Evolutionary conservation across 208 protist genomes (phyloP).

Genomic region (Lotmaria passim): DNA sequence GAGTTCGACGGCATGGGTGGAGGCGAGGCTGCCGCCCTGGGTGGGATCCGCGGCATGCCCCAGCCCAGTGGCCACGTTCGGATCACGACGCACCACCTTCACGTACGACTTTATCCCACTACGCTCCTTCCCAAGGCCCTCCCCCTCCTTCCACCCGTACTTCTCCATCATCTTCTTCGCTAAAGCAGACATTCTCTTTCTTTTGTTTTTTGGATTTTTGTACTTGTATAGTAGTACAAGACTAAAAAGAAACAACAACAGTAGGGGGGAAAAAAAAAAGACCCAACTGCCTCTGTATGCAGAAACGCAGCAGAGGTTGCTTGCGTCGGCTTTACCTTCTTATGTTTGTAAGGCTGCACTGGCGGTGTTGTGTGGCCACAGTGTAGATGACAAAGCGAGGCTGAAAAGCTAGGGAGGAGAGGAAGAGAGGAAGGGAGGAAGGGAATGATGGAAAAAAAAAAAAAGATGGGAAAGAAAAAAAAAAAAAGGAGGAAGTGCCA

Average conservation of each 20-base stretch:
- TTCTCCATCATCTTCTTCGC: slow-evolving; percentile 86
- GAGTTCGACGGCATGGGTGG: slow-evolving; percentile 65
- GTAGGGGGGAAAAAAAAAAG: not conserved
- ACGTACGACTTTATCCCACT: slow-evolving; percentile 74
- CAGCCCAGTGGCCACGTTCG: slow-evolving; percentile 66
- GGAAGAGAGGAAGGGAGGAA: slow-evolving; percentile 13
- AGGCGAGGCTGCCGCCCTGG: slow-evolving; percentile 43
- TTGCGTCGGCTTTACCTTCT: too few relatives aligned
- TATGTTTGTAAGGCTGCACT: too few relatives aligned
- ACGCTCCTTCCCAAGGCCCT: slow-evolving; percentile 81
- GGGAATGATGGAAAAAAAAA: slow-evolving; percentile 15
- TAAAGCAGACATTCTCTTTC: slow-evolving; percentile 77
- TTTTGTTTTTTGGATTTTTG: not conserved
- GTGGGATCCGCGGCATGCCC: slow-evolving; percentile 73
- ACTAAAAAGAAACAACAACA: not conserved
- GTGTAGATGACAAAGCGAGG: not conserved
- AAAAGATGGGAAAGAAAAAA: slow-evolving; percentile 17
- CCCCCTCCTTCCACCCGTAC: slow-evolving; percentile 86
- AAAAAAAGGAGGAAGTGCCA: not conserved
- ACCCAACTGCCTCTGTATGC: not conserved
- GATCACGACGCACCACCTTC: slow-evolving; percentile 77
- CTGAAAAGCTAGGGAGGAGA: not conserved
- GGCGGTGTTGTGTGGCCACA: too few relatives aligned
- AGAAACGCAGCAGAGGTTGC: not conserved
- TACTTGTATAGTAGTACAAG: not conserved